Percentiles rank a stretch among this genome's conserved stretches.
phyloP scores from a whole-genome alignment of 1,284 basidiomycete genomes.

The Erythrobasidium hasegawianum region DNA sequence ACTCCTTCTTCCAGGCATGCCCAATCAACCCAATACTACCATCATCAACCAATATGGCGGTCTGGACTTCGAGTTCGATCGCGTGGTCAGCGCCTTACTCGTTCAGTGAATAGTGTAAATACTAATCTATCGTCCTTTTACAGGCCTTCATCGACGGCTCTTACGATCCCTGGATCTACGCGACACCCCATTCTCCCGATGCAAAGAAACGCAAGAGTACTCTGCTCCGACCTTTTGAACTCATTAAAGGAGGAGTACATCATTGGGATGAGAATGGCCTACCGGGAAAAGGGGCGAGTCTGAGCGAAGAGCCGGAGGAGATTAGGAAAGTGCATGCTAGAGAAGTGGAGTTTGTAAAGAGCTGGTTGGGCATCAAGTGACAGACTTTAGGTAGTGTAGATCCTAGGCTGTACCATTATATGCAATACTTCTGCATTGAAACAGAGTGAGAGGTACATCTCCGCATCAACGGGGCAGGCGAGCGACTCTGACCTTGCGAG shows the following conservation, averaged over 20 bases:
- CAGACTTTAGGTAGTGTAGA: neutral
- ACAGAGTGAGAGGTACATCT: too few relatives aligned
- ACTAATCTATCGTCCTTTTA: slow-evolving; percentile 46
- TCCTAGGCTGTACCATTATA: too few relatives aligned
- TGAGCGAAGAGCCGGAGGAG: slow-evolving; percentile 62
- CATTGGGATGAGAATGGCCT: slow-evolving; percentile 83
- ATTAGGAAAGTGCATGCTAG: slow-evolving; percentile 77
- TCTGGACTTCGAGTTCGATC: slow-evolving; percentile 30
- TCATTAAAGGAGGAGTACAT: slow-evolving; percentile 67
- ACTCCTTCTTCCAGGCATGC: slow-evolving; percentile 13
- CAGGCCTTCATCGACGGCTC: slow-evolving; percentile 43
- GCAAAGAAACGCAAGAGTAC: slow-evolving; percentile 17
- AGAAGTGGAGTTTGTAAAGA: slow-evolving; percentile 72
- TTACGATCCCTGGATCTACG: slow-evolving; percentile 43
- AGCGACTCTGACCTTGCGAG: too few relatives aligned
- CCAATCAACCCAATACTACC: slow-evolving; percentile 37
- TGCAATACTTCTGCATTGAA: too few relatives aligned
- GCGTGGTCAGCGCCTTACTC: slow-evolving; percentile 35
- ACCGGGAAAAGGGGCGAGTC: slow-evolving; percentile 48
- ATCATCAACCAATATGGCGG: slow-evolving; percentile 43
- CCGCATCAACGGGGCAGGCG: too few relatives aligned
- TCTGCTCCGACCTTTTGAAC: slow-evolving; percentile 38
- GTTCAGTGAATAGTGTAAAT: slow-evolving; percentile 75
- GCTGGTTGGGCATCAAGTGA: slow-evolving; percentile 60
- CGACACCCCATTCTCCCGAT: slow-evolving; percentile 69